Conservation (phyloP, 139 green algal species). For the Micractinium conductrix region DNA sequence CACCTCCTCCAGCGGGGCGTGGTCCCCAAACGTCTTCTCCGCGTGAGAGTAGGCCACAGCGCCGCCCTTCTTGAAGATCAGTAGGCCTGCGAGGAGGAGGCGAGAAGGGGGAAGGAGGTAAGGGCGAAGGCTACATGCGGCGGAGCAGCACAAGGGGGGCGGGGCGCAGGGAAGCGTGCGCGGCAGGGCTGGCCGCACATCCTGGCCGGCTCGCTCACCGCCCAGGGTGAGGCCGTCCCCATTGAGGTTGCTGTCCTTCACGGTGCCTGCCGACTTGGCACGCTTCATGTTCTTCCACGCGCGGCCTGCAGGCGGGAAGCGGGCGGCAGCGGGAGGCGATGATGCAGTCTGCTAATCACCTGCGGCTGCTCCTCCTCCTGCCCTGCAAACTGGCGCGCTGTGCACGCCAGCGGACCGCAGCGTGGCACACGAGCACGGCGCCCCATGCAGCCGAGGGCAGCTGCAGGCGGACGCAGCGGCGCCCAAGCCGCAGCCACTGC, state of each 20-base stretch:
- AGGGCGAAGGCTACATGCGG: neutral
- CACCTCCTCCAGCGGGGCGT: slow-evolving; percentile 41
- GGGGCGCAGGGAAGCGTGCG: no score
- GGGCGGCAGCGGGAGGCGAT: neutral
- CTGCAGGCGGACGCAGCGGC: no score
- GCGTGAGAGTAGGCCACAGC: slow-evolving; percentile 38
- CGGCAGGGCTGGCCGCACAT: neutral
- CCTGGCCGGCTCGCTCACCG: neutral
- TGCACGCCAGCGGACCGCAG: no score
- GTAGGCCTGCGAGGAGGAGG: slow-evolving; percentile 3
- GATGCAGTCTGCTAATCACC: no score
- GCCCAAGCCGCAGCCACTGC: no score
- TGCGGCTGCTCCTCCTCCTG: no score
- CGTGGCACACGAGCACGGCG: no score
- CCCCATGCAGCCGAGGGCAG: no score
- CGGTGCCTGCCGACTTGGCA: slow-evolving; percentile 28
- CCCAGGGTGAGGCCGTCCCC: slow-evolving; percentile 48
- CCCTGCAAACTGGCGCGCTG: no score
- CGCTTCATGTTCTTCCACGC: slow-evolving; percentile 37
- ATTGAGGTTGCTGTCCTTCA: slow-evolving; percentile 44
- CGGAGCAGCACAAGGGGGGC: neutral
- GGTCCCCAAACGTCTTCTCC: slow-evolving; percentile 55
- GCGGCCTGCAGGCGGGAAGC: neutral
- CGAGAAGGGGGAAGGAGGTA: neutral
- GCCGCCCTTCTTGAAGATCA: slow-evolving; percentile 43